Conservation (phyloP, 306 rosid genomes). For the Vachellia collinsii region DNA sequence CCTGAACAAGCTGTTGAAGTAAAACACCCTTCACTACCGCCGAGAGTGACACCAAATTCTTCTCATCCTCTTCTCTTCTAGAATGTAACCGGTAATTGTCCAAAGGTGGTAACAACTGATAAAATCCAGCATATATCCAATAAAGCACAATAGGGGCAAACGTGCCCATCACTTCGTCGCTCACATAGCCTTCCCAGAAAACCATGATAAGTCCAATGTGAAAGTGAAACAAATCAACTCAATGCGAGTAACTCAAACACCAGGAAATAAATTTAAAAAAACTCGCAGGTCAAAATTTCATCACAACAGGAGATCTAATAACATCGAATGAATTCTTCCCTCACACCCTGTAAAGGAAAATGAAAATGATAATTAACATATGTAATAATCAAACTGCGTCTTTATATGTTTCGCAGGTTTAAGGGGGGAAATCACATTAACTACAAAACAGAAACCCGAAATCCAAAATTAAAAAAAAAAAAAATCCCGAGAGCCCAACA, state of each 20-base stretch:
- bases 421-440: not conserved
- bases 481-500: not conserved
- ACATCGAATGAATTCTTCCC: conserved; percentile 34
- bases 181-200: conserved; percentile 80
- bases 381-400: not conserved
- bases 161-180: conserved; percentile 87
- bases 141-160: conserved; percentile 87
- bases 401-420: not conserved
- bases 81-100: conserved; percentile 77
- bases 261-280: conserved; percentile 22
- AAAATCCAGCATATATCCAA: conserved; percentile 86
- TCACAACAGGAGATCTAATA: conserved; percentile 53
- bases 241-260: conserved; percentile 32
- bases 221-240: conserved; percentile 23
- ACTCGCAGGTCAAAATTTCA: conserved; percentile 41
- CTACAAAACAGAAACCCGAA: not conserved
- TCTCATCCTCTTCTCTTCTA: conserved; percentile 61
- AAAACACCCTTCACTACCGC: conserved; percentile 78
- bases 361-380: conserved; percentile 3
- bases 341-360: conserved; percentile 48
- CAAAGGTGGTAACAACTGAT: conserved; percentile 69
- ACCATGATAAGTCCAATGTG: conserved; percentile 49
- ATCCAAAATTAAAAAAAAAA: not conserved
- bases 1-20: conserved; percentile 87
- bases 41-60: conserved; percentile 68